Evolutionary conservation across 148 eudicot genomes (phyloP), one percentile per base, ranked within the genome.

Genomic region (Rhododendron vialii): DNA sequence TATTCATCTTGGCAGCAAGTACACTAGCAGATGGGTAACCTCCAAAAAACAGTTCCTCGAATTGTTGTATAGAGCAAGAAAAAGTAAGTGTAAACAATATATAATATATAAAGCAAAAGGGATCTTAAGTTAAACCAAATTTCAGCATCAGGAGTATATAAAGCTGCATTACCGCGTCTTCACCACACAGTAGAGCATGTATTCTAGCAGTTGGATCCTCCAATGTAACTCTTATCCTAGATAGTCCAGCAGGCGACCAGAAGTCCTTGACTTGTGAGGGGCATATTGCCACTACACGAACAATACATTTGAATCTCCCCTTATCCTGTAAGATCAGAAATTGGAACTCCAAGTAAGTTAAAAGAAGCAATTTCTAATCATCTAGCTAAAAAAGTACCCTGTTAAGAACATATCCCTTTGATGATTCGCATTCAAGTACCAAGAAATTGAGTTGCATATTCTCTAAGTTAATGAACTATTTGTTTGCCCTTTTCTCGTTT

Each of bases 141-240:
- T 41, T 13, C 24, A 10, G n/a, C 82, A 51, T 80, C 63, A 80
- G 11, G 55, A 80, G 38, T 80, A 80, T 24, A 55, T 55, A 81
- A 81, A 35, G 48, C 30, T 81, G 48, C 26, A 0, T 81, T 81
- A 81, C 83, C 71, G 83, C 83, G 35, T 53, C 83, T 81, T 57
- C 30, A 81, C 26, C 69, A 81, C 67, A 57, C 6, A 81, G 71
- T 55, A 81, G 71, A 81, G 83, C 83, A 81, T 57, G 83, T 53
- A 81, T 57, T 35, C 83, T 81, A 18, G 83, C 83, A 14, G 83
- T 81, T 35, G 71, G 83, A 81, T 81, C 83, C n/a, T 81, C 83
- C 63, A 81, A 18, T 1, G 83, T 81, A 7, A 81, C 57, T 22
- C 71, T 81, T 18, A 55, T 55, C 38, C 83, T 81, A 55, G 15